Conservation (phyloP, 2,329 filamentous ascomycete genomes). For the Claviceps lovelessii region DNA sequence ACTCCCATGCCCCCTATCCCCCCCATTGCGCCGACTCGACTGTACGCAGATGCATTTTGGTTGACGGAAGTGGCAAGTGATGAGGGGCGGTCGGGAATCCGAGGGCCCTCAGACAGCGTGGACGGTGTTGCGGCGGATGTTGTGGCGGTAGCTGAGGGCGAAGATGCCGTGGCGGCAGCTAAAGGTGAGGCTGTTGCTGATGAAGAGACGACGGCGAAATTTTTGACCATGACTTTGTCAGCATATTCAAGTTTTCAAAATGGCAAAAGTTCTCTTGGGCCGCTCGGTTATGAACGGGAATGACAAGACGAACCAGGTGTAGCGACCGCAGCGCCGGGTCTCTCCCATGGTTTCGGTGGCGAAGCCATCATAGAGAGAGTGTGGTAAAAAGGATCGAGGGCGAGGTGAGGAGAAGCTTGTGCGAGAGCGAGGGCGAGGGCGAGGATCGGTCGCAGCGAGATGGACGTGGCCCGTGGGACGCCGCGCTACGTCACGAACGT, state of each 20-base stretch:
- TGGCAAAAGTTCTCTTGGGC: not conserved
- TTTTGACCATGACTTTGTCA: slow-evolving; percentile 11
- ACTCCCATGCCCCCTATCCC: slow-evolving; percentile 16
- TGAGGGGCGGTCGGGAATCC: slow-evolving; percentile 67
- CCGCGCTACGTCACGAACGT: slow-evolving; percentile 2
- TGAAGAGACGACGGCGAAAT: slow-evolving; percentile 18
- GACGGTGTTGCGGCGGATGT: slow-evolving; percentile 26
- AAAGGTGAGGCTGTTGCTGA: slow-evolving; percentile 15
- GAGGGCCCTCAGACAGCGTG: slow-evolving; percentile 38
- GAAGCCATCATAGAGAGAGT: slow-evolving; percentile 43
- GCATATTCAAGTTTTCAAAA: slow-evolving; percentile 9
- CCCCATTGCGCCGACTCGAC: slow-evolving; percentile 30
- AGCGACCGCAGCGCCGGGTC: slow-evolving; percentile 45
- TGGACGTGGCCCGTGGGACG: not conserved
- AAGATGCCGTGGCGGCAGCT: not conserved
- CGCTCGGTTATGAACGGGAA: not conserved
- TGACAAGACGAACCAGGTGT: slow-evolving; percentile 29
- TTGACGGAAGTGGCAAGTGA: slow-evolving; percentile 69
- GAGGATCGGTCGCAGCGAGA: not conserved
- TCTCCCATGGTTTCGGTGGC: slow-evolving; percentile 96
- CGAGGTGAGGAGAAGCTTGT: no score
- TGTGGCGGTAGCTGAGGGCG: slow-evolving; percentile 21
- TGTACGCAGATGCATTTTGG: slow-evolving; percentile 76
- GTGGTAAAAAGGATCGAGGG: not conserved
- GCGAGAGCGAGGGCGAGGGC: no score